Evolutionary conservation across 2,329 filamentous ascomycete species (phyloP).

Genomic region (Didymella lethalis): DNA sequence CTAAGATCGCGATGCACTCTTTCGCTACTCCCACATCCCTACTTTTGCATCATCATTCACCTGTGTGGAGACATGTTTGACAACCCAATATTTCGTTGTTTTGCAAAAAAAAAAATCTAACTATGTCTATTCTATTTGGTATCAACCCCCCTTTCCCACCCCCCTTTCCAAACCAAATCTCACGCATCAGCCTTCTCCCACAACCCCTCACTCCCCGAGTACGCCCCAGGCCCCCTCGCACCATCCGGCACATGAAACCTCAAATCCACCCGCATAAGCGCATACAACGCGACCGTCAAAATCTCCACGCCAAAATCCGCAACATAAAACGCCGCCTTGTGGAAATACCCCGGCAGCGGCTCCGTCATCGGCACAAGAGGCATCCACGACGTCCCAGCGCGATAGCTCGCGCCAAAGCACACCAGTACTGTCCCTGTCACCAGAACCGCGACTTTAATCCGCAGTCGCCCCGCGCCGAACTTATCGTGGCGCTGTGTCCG

Average conservation of each 20-base stretch:
- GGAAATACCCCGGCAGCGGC: conserved; percentile 72
- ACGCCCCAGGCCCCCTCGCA: conserved; percentile 57
- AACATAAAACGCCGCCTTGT: conserved; percentile 76
- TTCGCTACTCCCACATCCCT: no score
- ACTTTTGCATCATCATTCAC: no score
- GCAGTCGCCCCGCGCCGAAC: conserved; percentile 73
- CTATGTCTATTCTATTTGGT: background rate
- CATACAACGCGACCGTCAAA: conserved; percentile 71
- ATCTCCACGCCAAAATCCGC: conserved; percentile 81
- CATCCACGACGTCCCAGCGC: conserved; percentile 66
- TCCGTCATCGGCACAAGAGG: conserved; percentile 54
- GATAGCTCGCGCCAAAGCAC: conserved; percentile 72
- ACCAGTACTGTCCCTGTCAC: conserved; percentile 66
- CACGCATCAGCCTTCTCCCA: background rate
- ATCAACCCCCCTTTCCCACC: no score
- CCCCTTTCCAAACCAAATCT: background rate
- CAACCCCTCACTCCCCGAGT: conserved; percentile 3
- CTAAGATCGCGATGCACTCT: no score
- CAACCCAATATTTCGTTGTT: no score
- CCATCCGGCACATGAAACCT: conserved; percentile 80
- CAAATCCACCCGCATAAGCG: conserved; percentile 72
- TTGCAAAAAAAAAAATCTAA: background rate
- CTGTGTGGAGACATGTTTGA: no score
- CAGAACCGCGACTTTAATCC: conserved; percentile 70
- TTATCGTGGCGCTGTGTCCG: conserved; percentile 56